Percentiles rank a stretch among this genome's conserved stretches.
Evolutionary conservation across 768 basidiomycete genomes (phyloP).

Genomic region (Hypsizygus marmoreus): DNA sequence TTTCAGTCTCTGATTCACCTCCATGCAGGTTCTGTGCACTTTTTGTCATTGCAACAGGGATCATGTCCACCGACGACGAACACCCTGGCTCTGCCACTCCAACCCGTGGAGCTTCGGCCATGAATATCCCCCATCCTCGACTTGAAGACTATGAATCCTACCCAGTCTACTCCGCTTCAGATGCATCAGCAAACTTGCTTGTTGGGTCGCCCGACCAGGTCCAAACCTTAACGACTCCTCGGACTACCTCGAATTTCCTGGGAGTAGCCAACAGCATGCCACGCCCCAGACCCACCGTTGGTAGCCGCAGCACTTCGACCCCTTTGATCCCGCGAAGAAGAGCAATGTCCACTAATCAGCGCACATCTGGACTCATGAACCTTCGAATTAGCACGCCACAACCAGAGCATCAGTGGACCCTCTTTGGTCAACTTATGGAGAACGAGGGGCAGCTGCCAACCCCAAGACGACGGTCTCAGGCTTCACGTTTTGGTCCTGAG

Average conservation of each 20-base stretch:
- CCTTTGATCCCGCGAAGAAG: slow-evolving; percentile 16
- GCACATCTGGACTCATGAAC: slow-evolving; percentile 15
- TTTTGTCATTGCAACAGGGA: no score
- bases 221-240: slow-evolving; percentile 6
- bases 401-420: slow-evolving; percentile 54
- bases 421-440: slow-evolving; percentile 75
- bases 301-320: slow-evolving; percentile 22
- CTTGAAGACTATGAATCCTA: neutral
- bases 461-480: slow-evolving; percentile 12
- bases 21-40: no score
- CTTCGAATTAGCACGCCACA: slow-evolving; percentile 11
- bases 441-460: slow-evolving; percentile 51
- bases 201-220: slow-evolving; percentile 30
- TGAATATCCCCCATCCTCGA: neutral
- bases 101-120: neutral
- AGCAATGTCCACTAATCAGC: slow-evolving; percentile 12
- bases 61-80: slow-evolving; percentile 7
- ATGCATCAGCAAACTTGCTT: slow-evolving; percentile 7
- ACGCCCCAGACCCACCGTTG: slow-evolving; percentile 17
- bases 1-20: no score
- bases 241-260: slow-evolving; percentile 2
- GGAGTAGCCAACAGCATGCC: slow-evolving; percentile 9
- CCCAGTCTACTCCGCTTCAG: neutral
- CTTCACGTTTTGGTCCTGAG: neutral
- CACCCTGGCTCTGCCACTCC: slow-evolving; percentile 6